These are phyloP conservation scores for Nosema muscidifuracis DNA, from an alignment of 371 early-diverging fungal species.

Conservation along the genomic window DNA sequence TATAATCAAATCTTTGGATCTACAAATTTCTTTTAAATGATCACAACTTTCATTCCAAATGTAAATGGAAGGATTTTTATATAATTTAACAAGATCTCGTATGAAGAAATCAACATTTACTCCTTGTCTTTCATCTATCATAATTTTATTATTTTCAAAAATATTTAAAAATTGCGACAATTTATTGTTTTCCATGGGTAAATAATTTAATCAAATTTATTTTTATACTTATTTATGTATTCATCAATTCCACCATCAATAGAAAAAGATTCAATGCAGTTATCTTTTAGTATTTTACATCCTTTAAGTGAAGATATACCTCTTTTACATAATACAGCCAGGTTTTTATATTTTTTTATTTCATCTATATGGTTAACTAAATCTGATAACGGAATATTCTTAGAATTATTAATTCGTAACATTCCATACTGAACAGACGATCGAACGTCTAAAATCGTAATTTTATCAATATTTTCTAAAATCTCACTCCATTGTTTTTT, in stretches of 20 bases:
- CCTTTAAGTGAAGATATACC: conserved; percentile 49
- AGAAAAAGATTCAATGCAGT: conserved; percentile 22
- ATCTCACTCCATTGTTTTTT: conserved; percentile 36
- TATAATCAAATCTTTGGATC: background rate
- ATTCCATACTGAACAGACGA: conserved; percentile 27
- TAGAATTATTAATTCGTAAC: conserved; percentile 41
- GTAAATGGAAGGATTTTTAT: conserved; percentile 17
- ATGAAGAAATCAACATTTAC: conserved; percentile 50
- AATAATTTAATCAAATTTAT: background rate
- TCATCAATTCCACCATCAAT: conserved; percentile 44
- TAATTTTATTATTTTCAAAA: conserved; percentile 21
- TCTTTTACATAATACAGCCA: conserved; percentile 44
- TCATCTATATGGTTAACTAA: conserved; percentile 9
- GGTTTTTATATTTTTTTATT: conserved; percentile 7
- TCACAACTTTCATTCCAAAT: conserved; percentile 16
- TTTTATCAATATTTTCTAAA: conserved; percentile 23
- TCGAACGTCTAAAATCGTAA: conserved; percentile 50
- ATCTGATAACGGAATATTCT: conserved; percentile 38
- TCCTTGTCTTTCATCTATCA: conserved; percentile 6
- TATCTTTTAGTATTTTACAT: conserved; percentile 2
- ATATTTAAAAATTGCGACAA: background rate
- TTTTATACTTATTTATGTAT: conserved; percentile 19
- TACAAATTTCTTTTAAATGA: conserved; percentile 22
- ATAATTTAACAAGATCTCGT: conserved; percentile 12
- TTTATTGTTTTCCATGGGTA: background rate